Conservation (phyloP, 2,329 filamentous ascomycete genomes). For the Paecilomyces niveus region DNA sequence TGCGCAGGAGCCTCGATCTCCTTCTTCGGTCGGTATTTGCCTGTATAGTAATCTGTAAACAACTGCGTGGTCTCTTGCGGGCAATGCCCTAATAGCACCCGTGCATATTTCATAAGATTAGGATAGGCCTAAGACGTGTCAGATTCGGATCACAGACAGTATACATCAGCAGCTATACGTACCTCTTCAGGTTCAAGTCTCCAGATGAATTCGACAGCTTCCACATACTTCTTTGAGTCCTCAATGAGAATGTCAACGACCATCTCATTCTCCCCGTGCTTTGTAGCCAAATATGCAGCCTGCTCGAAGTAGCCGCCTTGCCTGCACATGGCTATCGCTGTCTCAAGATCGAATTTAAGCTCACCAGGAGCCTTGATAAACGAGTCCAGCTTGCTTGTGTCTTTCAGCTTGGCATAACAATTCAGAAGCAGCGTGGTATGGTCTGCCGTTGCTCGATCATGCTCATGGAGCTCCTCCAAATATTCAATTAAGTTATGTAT, state of each 20-base stretch:
- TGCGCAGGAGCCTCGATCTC: slow-evolving; percentile 51
- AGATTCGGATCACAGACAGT: slow-evolving; percentile 14
- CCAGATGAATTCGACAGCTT: slow-evolving; percentile 88
- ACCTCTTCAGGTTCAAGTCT: slow-evolving; percentile 71
- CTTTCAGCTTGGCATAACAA: slow-evolving; percentile 96
- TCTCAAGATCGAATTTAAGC: slow-evolving; percentile 93
- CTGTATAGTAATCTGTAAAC: slow-evolving; percentile 93
- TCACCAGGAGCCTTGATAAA: slow-evolving; percentile 91
- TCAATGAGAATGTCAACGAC: slow-evolving; percentile 96
- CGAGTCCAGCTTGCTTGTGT: slow-evolving; percentile 89
- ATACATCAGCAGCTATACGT: slow-evolving; percentile 24
- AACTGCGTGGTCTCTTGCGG: slow-evolving; percentile 73
- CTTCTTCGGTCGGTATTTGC: slow-evolving; percentile 64
- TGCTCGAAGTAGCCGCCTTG: slow-evolving; percentile 97
- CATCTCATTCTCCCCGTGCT: slow-evolving; percentile 86
- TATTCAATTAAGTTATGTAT: slow-evolving; percentile 98
- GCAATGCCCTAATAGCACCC: slow-evolving; percentile 81
- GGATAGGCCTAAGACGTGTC: slow-evolving; percentile 60
- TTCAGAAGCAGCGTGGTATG: slow-evolving; percentile 93
- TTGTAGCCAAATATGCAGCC: slow-evolving; percentile 87
- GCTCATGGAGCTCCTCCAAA: slow-evolving; percentile 90
- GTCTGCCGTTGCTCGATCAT: slow-evolving; percentile 85
- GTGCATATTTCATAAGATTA: slow-evolving; percentile 91
- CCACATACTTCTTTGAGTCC: slow-evolving; percentile 81
- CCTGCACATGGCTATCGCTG: slow-evolving; percentile 93